Base-by-base conservation (phyloP, 805 yeast species). In the Kregervanrija fluxuum region DNA sequence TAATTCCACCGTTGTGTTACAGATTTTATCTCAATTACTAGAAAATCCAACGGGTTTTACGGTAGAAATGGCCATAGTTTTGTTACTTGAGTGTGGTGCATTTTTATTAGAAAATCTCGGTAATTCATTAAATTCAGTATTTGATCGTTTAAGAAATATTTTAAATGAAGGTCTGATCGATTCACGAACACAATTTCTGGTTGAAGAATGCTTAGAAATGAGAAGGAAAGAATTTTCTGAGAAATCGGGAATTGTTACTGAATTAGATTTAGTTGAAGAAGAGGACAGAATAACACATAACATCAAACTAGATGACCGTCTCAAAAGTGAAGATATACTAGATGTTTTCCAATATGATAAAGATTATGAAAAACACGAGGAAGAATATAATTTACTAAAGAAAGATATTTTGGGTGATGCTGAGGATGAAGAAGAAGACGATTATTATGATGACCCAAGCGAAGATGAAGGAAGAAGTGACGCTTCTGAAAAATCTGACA, bases 201-300 rank as follows among this genome's bases (percentile, higher is more conserved):
- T 85, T 15, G 80, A 79, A 45, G 67, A 64, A 4, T 51, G 84
- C 11, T 73, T 86, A 48, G 68, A 69, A 39, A 50, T 66, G n/a
- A 64, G 85, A 37, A 68, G 74, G 51, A 63, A 60, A 4, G 68
- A 69, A 4, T 79, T 68, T 47, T 38, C 44, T 12, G 66, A 65
- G 2, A 59, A 54, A 35, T 73, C 73, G 4, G 51, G 63, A 0
- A 54, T 82, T 2, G 64, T 64, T 4, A 64, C 66, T 14, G 77
- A 65, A 3, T 64, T 82, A 22, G 89, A 82, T 59, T 58, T 77
- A 40, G 82, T 82, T 0, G 84, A 78, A 30, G 82, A 77, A 14
- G 82, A 78, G 0, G 89, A 82, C 47, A 72, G 70, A 45, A 63
- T 71, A 5, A 69, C 78, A 0, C 89, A 84, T 55, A 62, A 70